phyloP scores from a whole-genome alignment of 73 alveolate species.

The Uronychia setigera region DNA sequence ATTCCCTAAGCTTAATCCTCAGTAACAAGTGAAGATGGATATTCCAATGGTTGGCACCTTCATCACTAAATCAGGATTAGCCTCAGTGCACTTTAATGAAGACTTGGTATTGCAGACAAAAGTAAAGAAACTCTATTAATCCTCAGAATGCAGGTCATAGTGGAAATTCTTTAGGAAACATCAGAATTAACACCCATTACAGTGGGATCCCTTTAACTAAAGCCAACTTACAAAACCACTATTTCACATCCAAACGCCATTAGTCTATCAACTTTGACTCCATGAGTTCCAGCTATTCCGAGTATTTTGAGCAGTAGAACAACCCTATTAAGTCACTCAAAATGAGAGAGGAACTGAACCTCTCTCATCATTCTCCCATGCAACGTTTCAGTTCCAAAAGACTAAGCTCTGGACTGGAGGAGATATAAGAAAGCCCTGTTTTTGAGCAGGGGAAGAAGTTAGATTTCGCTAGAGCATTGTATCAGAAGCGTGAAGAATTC shows the following conservation, averaged over 20 bases:
- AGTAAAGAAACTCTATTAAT: not conserved
- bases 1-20: not conserved
- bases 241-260: not conserved
- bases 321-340: not conserved
- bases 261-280: not conserved
- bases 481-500: not conserved
- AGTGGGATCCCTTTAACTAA: not conserved
- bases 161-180: not conserved
- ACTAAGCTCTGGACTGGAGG: not conserved
- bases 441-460: too few relatives aligned
- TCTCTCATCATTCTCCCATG: not conserved
- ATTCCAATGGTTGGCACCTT: constrained; percentile 65
- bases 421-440: not conserved
- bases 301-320: not conserved
- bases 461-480: not conserved
- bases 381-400: not conserved
- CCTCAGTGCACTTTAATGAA: constrained; percentile 40
- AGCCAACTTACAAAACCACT: not conserved
- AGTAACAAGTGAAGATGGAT: constrained; percentile 31
- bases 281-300: not conserved
- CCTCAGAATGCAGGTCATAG: not conserved
- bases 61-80: constrained; percentile 39
- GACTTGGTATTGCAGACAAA: constrained; percentile 30
- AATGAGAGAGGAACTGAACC: not conserved
- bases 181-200: not conserved